Conservation (phyloP, 2,329 filamentous ascomycete genomes). For the Colletotrichum chrysophilum region DNA sequence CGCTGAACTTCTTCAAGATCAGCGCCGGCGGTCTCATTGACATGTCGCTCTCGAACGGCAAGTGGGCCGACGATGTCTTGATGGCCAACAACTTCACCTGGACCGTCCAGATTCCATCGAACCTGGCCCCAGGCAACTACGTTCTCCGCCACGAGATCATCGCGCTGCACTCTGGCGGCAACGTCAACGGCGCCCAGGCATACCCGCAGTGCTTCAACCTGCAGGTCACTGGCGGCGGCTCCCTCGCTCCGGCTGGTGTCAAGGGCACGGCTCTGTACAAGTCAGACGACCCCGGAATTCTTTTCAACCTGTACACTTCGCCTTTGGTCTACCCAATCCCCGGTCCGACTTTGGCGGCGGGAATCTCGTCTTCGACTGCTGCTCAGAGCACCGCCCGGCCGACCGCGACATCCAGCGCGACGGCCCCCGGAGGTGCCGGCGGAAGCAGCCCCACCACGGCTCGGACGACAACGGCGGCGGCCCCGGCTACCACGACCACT, state of each 20-base stretch:
- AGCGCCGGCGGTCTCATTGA: conserved; percentile 55
- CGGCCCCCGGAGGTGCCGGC: conserved; percentile 17
- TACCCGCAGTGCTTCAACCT: conserved; percentile 59
- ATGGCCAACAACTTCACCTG: conserved; percentile 52
- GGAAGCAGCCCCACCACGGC: conserved; percentile 8
- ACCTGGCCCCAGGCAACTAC: conserved; percentile 56
- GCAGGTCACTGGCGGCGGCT: conserved; percentile 46
- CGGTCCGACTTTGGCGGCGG: conserved; percentile 31
- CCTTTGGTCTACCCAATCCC: conserved; percentile 35
- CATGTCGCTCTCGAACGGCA: conserved; percentile 44
- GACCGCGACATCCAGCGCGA: conserved; percentile 14
- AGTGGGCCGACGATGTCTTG: conserved; percentile 62
- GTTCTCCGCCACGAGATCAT: conserved; percentile 62
- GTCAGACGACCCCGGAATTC: conserved; percentile 35
- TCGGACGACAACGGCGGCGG: conserved; percentile 1
- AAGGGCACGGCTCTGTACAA: conserved; percentile 42
- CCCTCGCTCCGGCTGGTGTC: conserved; percentile 32
- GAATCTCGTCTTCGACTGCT: background rate
- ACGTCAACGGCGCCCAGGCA: conserved; percentile 47
- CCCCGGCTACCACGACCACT: background rate
- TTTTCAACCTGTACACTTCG: conserved; percentile 38
- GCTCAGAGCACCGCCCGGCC: conserved; percentile 13
- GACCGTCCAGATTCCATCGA: conserved; percentile 51
- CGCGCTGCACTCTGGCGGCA: conserved; percentile 54
- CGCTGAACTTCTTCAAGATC: conserved; percentile 65